phyloP scores from a whole-genome alignment of 2,329 filamentous ascomycete species.

The Dactylellina parvicollis region DNA sequence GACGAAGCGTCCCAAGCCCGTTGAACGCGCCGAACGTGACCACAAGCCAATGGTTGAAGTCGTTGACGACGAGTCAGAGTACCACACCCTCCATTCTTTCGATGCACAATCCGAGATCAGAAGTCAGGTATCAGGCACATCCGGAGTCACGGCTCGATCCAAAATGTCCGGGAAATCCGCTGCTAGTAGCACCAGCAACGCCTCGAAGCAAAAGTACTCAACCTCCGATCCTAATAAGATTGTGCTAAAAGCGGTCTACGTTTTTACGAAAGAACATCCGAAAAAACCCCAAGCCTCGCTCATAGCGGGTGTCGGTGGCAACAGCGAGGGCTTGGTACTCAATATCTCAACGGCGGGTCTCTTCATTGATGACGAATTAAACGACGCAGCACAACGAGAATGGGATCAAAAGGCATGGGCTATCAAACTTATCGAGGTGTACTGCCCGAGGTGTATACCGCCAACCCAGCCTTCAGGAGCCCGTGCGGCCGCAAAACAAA shows the following conservation, averaged over 20 bases:
- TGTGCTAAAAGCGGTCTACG: conserved; percentile 89
- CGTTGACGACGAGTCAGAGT: conserved; percentile 38
- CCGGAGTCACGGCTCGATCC: conserved; percentile 50
- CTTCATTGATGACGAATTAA: conserved; percentile 96
- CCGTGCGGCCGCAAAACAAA: conserved; percentile 57
- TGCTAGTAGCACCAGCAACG: conserved; percentile 78
- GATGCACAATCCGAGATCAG: conserved; percentile 35
- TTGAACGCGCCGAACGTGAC: conserved; percentile 38
- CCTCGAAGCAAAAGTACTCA: conserved; percentile 82
- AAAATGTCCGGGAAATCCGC: conserved; percentile 70
- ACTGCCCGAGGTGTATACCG: conserved; percentile 73
- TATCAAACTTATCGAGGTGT: conserved; percentile 89
- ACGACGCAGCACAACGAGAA: conserved; percentile 89
- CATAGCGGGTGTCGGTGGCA: conserved; percentile 80
- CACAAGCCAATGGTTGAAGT: conserved; percentile 19
- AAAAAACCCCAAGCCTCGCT: conserved; percentile 92
- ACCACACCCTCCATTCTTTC: conserved; percentile 23
- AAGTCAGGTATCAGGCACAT: conserved; percentile 40
- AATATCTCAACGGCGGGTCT: conserved; percentile 92
- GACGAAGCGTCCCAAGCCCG: conserved; percentile 31
- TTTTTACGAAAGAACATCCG: conserved; percentile 88
- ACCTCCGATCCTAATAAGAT: conserved; percentile 96
- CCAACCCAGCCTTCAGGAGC: conserved; percentile 59
- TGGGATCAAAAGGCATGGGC: conserved; percentile 99
- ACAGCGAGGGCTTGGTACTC: conserved; percentile 91